Base-by-base conservation (phyloP, 768 basidiomycete species). In the Mycena vitilis region DNA sequence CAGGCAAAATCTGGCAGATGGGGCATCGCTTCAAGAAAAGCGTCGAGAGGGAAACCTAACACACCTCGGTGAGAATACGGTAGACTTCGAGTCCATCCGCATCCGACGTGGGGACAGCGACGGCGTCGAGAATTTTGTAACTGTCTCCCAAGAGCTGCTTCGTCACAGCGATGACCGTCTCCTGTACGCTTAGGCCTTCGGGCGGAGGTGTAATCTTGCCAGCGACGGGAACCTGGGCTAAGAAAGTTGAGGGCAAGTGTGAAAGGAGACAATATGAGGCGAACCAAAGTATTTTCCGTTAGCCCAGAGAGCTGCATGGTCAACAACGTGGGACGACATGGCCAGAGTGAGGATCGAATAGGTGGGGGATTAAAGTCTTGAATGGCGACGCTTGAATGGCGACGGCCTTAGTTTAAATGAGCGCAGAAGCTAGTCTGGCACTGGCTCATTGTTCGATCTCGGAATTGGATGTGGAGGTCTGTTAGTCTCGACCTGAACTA, bases 251-350 rank as follows among this genome's bases (percentile, higher is more conserved):
- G 54, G 60, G 23, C 11, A 53, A 12, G 16, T 30, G 30, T 30
- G n/a, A 9, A 40, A 22, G 23, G 36, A 40, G 38, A 34, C 10
- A 13, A 18, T 16, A 6, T 30, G 30, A 30, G 22, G n/a, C 63
- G 40, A 44, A 69, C 71, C 71, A 44, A 72, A 72, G 60, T 69
- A 72, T 25, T 59, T 59, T n/a, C 30, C 63, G 40, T 72, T 64
- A 18, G 65, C 61, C 60, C 59, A 72, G 45, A 69, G 52, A 5
- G 49, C 60, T 22, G 52, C 36, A 44, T 60, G 65, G 37, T 71
- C 66, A 38, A 67, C 45, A 23, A 16, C 37, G 23, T 42, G 40
- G 40, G 40, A 30, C 5, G 30, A 30, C 30, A 30, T 30, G 30
- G 30, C 30, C n/a, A n/a, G n/a, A n/a, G n/a, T n/a, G n/a, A n/a